Conservation (phyloP, 2,329 filamentous ascomycete genomes). For the Penicillium sp. region DNA sequence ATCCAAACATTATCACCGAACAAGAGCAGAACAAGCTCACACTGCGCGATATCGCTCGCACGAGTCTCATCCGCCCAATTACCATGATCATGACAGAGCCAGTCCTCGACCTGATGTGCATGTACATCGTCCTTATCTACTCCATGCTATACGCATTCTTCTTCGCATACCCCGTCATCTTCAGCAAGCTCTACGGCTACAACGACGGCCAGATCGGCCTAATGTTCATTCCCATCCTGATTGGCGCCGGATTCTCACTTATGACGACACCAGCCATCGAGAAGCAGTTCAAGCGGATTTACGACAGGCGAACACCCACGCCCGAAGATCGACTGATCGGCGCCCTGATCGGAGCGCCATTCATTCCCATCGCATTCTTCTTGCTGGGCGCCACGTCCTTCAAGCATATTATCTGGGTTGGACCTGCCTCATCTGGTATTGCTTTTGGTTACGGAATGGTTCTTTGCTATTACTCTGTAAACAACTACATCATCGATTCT, state of each 20-base stretch:
- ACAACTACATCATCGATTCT: constrained; percentile 72
- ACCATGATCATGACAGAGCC: constrained; percentile 69
- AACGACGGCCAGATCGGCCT: constrained; percentile 40
- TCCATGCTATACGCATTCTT: constrained; percentile 51
- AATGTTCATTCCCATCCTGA: constrained; percentile 47
- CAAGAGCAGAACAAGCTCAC: constrained; percentile 31
- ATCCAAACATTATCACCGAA: constrained; percentile 36
- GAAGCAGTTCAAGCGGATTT: constrained; percentile 69
- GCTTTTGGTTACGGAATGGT: constrained; percentile 77
- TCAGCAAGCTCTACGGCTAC: constrained; percentile 65
- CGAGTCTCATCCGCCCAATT: constrained; percentile 76
- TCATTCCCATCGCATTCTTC: constrained; percentile 64
- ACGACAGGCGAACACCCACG: constrained; percentile 64
- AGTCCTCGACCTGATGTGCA: constrained; percentile 60
- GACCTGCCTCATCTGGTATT: constrained; percentile 61
- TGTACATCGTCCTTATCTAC: constrained; percentile 66
- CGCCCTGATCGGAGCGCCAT: constrained; percentile 72
- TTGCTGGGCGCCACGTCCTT: constrained; percentile 68
- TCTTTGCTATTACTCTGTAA: constrained; percentile 73
- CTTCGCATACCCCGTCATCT: constrained; percentile 63
- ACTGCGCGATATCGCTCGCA: constrained; percentile 50
- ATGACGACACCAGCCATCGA: constrained; percentile 58
- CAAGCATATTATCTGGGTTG: constrained; percentile 55
- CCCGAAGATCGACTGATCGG: constrained; percentile 74
- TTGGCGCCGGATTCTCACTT: constrained; percentile 35